Base-by-base conservation (phyloP, 2,329 filamentous ascomycete species). In the Ceratocystis destructans region DNA sequence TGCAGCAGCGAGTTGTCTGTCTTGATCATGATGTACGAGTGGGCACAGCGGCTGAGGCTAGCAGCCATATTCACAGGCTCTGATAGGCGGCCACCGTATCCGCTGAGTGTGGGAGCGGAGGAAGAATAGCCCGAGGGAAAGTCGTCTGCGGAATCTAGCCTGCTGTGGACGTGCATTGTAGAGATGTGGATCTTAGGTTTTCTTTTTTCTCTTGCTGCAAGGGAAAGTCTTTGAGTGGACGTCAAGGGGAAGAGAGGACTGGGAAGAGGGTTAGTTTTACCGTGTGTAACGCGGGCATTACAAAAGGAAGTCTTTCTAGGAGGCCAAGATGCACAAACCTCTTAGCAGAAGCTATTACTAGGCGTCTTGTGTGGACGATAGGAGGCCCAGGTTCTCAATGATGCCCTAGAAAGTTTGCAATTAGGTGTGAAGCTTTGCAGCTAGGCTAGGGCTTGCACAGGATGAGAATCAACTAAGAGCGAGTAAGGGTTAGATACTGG, bases 21-120 rank as follows among this genome's bases (percentile, higher is more conserved):
- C 75, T 88, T 88, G 75, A 88, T 81, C 74, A 87, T 79, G 71
- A 79, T 79, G 75, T 87, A 88, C 10, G 79, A 79, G 73, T 88
- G 85, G 45, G 79, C 78, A 73, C 85, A 88, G 68, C 79, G 79
- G 55, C 61, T 48, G 20, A 65, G 46, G 22, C 63, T 48, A 17
- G 37, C 57, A 20, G 65, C 65, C 65, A 61, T 46, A 44, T 69
- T 68, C 50, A 66, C 15, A 15, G 53, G 65, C 53, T 59, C 53
- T n/a, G 25, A 31, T 33, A 59, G 25, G 17, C 53, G 53, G 17
- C 25, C 53, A n/a, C 53, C 53, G 53, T 59, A 59, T 25, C 53
- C 53, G 48, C 20, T 15, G 8, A 59, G 53, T 17, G 48, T 53
- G n/a, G 48, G 20, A 15, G 48, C 12, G 48, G 5, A 25, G 48